Base-by-base conservation (phyloP, 805 yeast species). In the Hanseniaspora pseudoguilliermondii region DNA sequence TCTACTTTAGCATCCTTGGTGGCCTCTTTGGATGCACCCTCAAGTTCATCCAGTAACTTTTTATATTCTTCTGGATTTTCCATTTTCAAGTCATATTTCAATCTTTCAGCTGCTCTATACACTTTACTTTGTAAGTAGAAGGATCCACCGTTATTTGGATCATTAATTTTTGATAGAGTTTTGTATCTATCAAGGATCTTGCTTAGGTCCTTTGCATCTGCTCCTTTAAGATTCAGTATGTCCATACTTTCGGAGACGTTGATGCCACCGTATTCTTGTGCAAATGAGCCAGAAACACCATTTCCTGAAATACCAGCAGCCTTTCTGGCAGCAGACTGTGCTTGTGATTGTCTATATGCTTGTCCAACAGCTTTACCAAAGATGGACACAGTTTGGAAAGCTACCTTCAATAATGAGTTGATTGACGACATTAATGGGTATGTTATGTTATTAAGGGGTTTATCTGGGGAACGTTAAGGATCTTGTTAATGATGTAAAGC, bases 361-460 rank as follows among this genome's bases (percentile, higher is more conserved):
- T 89, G 95, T n/a, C 88, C 77, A 68, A 93, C 93, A 0, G 98
- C 98, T 63, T 86, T 80, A 57, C 97, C 97, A 66, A 93, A 89
- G 34, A 91, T 97, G 62, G 87, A 83, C 5, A 97, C 95, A 57
- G 97, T 97, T 10, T 97, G 90, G 65, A 90, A 79, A 49, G 89
- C 77, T 60, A 93, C 96, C 70, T 86, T 91, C 60, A 86, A 87
- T 55, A 91, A 66, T 57, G 95, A 77, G 74, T 97, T 81, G 69
- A 93, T 96, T 59, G 98, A 97, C 97, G 69, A 66, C 57, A 13
- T 67, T 54, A 47, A 70, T 13, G 18, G 10, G 32, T 23, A 29
- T 2, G 11, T 39, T 39, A n/a, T 38, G 10, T 9, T 18, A 39
- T 11, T 18, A 16, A 4, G 9, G 4, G 35, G 35, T 11, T 32